Evolutionary conservation across 768 basidiomycete genomes (phyloP).

Genomic region (Holtermannia corniformis): DNA sequence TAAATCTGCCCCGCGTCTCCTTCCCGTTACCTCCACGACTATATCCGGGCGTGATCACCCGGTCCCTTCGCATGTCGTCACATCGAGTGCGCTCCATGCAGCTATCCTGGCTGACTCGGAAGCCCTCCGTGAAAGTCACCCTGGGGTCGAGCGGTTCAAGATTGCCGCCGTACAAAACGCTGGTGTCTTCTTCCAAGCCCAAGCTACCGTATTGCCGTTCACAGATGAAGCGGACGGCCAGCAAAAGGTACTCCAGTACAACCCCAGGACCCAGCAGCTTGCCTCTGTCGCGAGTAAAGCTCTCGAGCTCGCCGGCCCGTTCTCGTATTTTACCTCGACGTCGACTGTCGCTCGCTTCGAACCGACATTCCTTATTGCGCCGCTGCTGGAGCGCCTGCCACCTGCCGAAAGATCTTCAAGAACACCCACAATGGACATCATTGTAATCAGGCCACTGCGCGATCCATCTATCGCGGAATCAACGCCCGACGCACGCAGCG

Average conservation of each 20-base stretch:
- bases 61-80: slow-evolving; percentile 65
- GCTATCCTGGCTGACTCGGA: slow-evolving; percentile 61
- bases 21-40: slow-evolving; percentile 8
- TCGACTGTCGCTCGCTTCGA: slow-evolving; percentile 81
- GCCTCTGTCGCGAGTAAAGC: slow-evolving; percentile 9
- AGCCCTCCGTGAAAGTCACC: slow-evolving; percentile 55
- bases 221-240: slow-evolving; percentile 41
- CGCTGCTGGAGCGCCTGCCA: slow-evolving; percentile 50
- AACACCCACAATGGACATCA: slow-evolving; percentile 61
- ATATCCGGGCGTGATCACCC: too few species aligned
- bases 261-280: slow-evolving; percentile 43
- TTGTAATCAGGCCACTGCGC: slow-evolving; percentile 60
- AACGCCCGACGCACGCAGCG: slow-evolving; percentile 28
- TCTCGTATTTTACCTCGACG: slow-evolving; percentile 73
- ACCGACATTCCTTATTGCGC: slow-evolving; percentile 65
- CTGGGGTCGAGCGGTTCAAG: slow-evolving; percentile 78
- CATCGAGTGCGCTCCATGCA: slow-evolving; percentile 77
- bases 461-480: slow-evolving; percentile 11
- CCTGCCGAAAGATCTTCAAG: slow-evolving; percentile 34
- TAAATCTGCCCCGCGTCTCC: slow-evolving; percentile 8
- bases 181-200: slow-evolving; percentile 58
- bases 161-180: slow-evolving; percentile 70
- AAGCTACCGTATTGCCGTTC: slow-evolving; percentile 52
- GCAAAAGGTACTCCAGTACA: slow-evolving; percentile 52
- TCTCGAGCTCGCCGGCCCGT: slow-evolving; percentile 60